phyloP scores from a whole-genome alignment of 2,329 filamentous ascomycete genomes.

The Fusarium agapanthi region DNA sequence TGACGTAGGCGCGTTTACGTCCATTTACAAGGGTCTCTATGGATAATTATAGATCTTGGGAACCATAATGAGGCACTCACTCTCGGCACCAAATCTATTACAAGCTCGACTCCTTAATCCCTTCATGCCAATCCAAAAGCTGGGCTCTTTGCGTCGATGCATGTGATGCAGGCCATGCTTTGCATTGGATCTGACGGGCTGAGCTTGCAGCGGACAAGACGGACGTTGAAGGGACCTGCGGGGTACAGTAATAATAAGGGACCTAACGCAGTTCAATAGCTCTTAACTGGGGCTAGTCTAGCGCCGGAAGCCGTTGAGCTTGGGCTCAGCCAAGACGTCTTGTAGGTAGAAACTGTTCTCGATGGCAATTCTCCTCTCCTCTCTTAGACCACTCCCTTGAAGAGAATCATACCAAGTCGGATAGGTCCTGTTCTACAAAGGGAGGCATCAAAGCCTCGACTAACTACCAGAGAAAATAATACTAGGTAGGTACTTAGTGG shows the following conservation, averaged over 20 bases:
- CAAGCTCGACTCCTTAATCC: neutral
- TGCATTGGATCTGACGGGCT: neutral
- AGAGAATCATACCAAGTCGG: neutral
- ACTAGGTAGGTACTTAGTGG: neutral
- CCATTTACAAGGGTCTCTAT: constrained; percentile 14
- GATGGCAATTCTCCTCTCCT: neutral
- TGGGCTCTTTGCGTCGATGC: constrained; percentile 9
- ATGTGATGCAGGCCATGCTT: constrained; percentile 7
- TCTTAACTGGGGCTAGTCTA: neutral
- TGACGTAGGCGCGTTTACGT: constrained; percentile 29
- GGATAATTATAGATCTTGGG: constrained; percentile 8
- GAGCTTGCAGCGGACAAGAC: neutral
- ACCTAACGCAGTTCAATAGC: neutral
- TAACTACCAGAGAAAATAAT: neutral
- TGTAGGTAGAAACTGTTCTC: neutral
- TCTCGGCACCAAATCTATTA: neutral
- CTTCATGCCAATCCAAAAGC: neutral
- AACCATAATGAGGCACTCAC: neutral
- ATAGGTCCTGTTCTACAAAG: no score
- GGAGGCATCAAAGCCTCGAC: neutral
- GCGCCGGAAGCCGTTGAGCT: neutral
- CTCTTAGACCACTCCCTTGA: neutral
- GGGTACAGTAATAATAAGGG: constrained; percentile 9
- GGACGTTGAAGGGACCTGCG: constrained; percentile 24
- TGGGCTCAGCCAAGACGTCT: neutral